Evolutionary conservation across 441 rosid genomes (phyloP), one percentile per base, ranked within the genome.

Genomic region (Erysimum pusillum): DNA sequence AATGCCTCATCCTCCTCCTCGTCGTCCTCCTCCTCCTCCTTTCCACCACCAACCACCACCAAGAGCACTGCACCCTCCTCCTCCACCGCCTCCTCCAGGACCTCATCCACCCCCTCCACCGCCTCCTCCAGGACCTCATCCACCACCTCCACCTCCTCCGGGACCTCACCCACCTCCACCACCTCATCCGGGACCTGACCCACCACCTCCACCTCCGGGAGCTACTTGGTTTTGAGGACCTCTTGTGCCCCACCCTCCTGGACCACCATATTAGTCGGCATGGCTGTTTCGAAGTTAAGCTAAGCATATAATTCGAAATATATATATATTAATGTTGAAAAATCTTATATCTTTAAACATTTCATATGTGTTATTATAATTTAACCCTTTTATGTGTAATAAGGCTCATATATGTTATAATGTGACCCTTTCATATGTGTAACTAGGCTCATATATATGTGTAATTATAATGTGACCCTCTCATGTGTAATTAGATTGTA

Each of bases 1-100:
- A 59, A 76, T 76, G 79, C 71, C 75, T 62, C 64, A 54, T 35
- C 75, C 75, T 42, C 76, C 76, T 63, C 79, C 41, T 28, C 69
- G 10, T 38, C 69, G n/a, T 28, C 35, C 25, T 22, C 69, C 63
- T 54, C 61, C 69, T 11, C 67, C 67, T 39, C 66, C 62, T 11
- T 22, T 22, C 25, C 25, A 22, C 25, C 25, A 22, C 25, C 25
- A 22, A 22, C 25, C 25, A 22, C 25, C 25, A 22, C 25, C 25
- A 22, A 22, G 25, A 22, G 76, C n/a, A 52, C 53, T 42, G 28
- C 63, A 63, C 5, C 70, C 45, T 25, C 69, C 69, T 28, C 69
- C 69, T 61, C 76, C 69, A 63, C 36, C 36, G 25, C 25, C 25
- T 22, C 25, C 25, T 22, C 25, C 25, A 22, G 25, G 25, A 22